Conservation (phyloP, 371 early-diverging fungal species). For the Saksenaea oblongispora region DNA sequence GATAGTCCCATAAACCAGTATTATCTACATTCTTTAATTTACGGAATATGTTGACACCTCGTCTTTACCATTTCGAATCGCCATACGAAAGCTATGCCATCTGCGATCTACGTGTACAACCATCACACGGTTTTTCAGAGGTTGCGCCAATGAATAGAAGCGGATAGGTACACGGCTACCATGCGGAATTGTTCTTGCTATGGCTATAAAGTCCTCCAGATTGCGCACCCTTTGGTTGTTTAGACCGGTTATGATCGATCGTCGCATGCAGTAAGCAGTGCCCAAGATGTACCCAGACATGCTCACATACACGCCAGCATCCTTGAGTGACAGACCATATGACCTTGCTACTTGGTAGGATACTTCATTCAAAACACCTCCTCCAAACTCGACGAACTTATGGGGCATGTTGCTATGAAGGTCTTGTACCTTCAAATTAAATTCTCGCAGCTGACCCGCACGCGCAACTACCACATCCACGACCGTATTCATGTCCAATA, state of each 20-base stretch:
- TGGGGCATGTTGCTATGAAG: constrained; percentile 75
- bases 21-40: constrained; percentile 29
- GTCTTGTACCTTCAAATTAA: constrained; percentile 71
- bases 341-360: constrained; percentile 86
- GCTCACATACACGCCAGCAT: constrained; percentile 82
- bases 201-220: constrained; percentile 76
- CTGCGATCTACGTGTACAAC: constrained; percentile 80
- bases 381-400: constrained; percentile 83
- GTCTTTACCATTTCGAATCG: constrained; percentile 72
- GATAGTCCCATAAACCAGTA: constrained; percentile 85
- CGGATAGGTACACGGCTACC: constrained; percentile 80
- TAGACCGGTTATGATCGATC: constrained; percentile 64
- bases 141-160: constrained; percentile 66
- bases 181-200: constrained; percentile 67
- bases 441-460: constrained; percentile 54
- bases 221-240: constrained; percentile 72
- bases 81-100: constrained; percentile 81
- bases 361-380: constrained; percentile 79
- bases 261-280: constrained; percentile 58
- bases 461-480: constrained; percentile 77
- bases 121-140: constrained; percentile 69
- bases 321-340: constrained; percentile 66
- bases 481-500: constrained; percentile 57
- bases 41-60: neutral
- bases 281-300: constrained; percentile 71